Conservation (phyloP, 208 protist genomes). For the Trypanosomatidae sp. region DNA sequence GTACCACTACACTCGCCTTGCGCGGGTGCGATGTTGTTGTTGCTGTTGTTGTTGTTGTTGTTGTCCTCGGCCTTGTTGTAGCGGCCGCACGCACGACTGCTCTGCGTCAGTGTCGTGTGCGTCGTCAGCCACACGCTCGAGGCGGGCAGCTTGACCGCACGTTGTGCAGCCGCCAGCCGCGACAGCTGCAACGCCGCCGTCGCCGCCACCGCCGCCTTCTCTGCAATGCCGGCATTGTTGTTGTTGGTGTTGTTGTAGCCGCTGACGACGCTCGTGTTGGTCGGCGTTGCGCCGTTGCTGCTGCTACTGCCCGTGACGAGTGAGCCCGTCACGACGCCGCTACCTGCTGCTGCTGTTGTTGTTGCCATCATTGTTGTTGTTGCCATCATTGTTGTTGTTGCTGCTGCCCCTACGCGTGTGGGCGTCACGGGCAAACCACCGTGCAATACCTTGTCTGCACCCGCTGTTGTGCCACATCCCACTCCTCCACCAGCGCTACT, state of each 20-base stretch:
- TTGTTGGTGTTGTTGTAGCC: conserved; percentile 1
- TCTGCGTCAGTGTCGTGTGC: too few species aligned
- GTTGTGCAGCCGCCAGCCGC: conserved; percentile 3
- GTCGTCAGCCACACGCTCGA: conserved; percentile 14
- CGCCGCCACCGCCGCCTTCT: not conserved
- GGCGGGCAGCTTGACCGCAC: conserved; percentile 5
- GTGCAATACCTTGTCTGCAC: too few species aligned
- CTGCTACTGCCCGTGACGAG: too few species aligned
- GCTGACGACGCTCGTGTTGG: too few species aligned
- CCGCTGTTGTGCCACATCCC: too few species aligned
- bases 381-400: not conserved
- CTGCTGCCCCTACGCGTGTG: not conserved
- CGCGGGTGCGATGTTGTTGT: not conserved
- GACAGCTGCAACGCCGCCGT: not conserved
- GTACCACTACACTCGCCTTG: not conserved
- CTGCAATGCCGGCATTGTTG: not conserved
- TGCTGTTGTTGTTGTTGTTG: not conserved
- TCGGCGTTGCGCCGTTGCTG: too few species aligned
- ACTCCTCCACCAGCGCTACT: too few species aligned
- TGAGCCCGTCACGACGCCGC: too few species aligned
- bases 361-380: not conserved
- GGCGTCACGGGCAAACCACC: too few species aligned
- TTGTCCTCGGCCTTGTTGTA: too few species aligned
- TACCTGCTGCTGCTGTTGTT: too few species aligned
- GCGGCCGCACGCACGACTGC: too few species aligned